Base-by-base conservation (phyloP, 1,284 basidiomycete species). In the Golubevia sp. region DNA sequence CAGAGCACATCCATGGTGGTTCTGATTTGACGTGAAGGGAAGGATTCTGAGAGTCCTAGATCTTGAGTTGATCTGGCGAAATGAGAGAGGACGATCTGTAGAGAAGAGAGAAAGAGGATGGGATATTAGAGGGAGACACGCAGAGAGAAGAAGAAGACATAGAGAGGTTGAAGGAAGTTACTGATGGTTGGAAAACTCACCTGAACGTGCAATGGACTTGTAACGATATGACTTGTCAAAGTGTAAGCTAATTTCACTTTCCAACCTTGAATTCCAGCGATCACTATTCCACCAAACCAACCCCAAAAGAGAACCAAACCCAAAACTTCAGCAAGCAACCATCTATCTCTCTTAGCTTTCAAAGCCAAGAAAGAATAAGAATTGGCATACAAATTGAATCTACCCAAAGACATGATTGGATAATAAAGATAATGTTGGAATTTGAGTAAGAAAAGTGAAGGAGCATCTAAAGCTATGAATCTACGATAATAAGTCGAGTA, bases 1-100 rank as follows among this genome's bases (percentile, higher is more conserved):
- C 84, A 84, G 18, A 72, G 61, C 51, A 84, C 83, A 67, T 84
- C 84, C 84, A 84, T 84, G 8, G 84, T 84, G 2, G 84, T 84
- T 20, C 84, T 74, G 11, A 84, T 67, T 61, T 84, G 84, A 44
- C 83, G 76, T 24, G 79, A 79, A 3, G 84, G 74, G 59, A 84
- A 84, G 55, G 72, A 74, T 64, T 84, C 84, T 63, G 64, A 71
- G 30, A 80, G 70, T 4, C 81, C 81, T 2, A 83, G 66, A 60
- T 84, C 83, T 23, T 73, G 72, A 21, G 76, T 77, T 6, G 81
- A 82, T 67, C 82, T 83, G n/a, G 78, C 84, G 70, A 84, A 84
- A 70, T 84, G 84, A n/a, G 84, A 84, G 13, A 84, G 77, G 7
- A 84, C 83, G 62, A 84, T 84, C 63, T 77, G 72, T 18, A 73